phyloP scores from a whole-genome alignment of 2,329 filamentous ascomycete species.

The Canariomyces notabilis region DNA sequence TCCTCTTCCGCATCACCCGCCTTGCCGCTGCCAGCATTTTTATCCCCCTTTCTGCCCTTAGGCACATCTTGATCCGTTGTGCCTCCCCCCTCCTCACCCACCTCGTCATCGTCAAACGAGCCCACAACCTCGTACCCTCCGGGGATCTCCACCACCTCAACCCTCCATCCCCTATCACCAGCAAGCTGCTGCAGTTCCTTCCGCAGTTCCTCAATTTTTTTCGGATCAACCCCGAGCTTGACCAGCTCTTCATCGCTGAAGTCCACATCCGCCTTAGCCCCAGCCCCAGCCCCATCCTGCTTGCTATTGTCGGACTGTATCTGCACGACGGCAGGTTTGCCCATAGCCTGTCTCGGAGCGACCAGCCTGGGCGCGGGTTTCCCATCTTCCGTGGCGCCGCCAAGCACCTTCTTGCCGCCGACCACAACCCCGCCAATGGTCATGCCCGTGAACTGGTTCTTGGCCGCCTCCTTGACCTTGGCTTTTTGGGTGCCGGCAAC shows the following conservation, averaged over 20 bases:
- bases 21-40: constrained; percentile 6
- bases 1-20: constrained; percentile 12
- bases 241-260: constrained; percentile 64
- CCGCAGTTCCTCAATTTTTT: constrained; percentile 64
- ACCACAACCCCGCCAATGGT: constrained; percentile 51
- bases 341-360: constrained; percentile 40
- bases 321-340: constrained; percentile 33
- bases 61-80: background rate
- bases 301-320: constrained; percentile 47
- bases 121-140: constrained; percentile 37
- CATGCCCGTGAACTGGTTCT: constrained; percentile 27
- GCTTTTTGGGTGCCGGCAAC: constrained; percentile 24
- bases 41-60: constrained; percentile 6
- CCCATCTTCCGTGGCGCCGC: constrained; percentile 40
- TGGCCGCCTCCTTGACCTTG: constrained; percentile 12
- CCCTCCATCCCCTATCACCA: constrained; percentile 68
- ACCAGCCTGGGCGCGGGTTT: constrained; percentile 42
- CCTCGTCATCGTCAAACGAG: constrained; percentile 29
- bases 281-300: constrained; percentile 46
- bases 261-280: constrained; percentile 42
- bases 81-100: constrained; percentile 51
- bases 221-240: constrained; percentile 59
- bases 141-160: constrained; percentile 66
- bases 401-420: constrained; percentile 46
- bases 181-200: constrained; percentile 65